Evolutionary conservation across 208 protist genomes (phyloP), one percentile per base, ranked within the genome.

Genomic region (Leishmania gerbilli): DNA sequence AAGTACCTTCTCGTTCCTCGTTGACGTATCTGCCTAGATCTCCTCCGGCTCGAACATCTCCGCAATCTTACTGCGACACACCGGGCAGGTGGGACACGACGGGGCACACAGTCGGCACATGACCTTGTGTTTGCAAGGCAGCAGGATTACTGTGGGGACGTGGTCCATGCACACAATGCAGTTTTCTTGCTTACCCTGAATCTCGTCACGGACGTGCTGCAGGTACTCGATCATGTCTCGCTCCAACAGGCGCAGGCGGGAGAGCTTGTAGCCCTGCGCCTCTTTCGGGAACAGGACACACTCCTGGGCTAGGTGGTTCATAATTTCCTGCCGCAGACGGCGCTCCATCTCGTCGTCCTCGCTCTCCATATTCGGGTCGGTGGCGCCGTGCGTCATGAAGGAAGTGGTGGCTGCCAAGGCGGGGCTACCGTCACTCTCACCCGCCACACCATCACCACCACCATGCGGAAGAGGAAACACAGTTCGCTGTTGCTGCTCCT

Each of bases 21-120:
- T 1, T 17, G 55, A 37, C 5, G 19, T 19, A 7, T 81, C 45
- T 79, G 56, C 3, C 77, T 75, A 92, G 42, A 94, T 86, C 71
- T 96, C 93, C 69, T 93, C 86, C 4, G 91, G 89, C 84, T 97
- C 93, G 74, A 97, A 97, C 83, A 97, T 91, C 68, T 97, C 95
- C 49, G 79, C 80, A 55, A 95, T 90, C 51, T 83, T 76, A n/a
- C 83, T 88, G 49, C 95, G 90, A 78, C 95, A 97, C 55, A 95
- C 88, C 0, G 93, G 92, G 79, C 95, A 97, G 9, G 71, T 87
- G 34, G 68, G 75, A 27, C 87, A 82, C 47, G 86, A 86, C 55
- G 91, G 83, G 11, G 93, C 93, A 55, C 93, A 96, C 31, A 92
- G 82, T 27, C 92, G 87, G 83, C 93, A 96, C 72, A 96, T 84